Conservation (phyloP, 2,329 filamentous ascomycete species). For the Penicillium italicum region DNA sequence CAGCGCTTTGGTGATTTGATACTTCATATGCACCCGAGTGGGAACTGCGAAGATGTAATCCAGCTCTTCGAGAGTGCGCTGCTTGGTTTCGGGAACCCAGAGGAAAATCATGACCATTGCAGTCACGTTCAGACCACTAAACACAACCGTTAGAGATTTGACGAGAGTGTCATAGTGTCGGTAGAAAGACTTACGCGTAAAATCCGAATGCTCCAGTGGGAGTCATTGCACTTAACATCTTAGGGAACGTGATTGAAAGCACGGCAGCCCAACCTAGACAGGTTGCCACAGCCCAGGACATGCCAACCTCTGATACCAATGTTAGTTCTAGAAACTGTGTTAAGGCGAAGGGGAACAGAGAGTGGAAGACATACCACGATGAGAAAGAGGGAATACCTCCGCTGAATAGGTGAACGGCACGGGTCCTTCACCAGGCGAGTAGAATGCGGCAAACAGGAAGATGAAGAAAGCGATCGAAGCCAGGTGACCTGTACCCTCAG, state of each 20-base stretch:
- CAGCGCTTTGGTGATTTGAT: conserved; percentile 55
- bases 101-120: conserved; percentile 64
- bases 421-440: conserved; percentile 61
- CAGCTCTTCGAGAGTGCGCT: conserved; percentile 53
- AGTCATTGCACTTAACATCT: conserved; percentile 47
- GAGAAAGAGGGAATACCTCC: conserved; percentile 54
- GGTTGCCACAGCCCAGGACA: conserved; percentile 46
- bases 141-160: conserved; percentile 2
- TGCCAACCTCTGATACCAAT: conserved; percentile 43
- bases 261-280: conserved; percentile 50
- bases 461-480: conserved; percentile 59
- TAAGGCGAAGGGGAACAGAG: conserved; percentile 14
- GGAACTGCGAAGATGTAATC: conserved; percentile 60
- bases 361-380: conserved; percentile 42
- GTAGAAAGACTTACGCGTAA: conserved; percentile 44
- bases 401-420: conserved; percentile 54
- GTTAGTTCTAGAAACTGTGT: conserved; percentile 14
- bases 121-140: conserved; percentile 54
- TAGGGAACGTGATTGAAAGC: conserved; percentile 50
- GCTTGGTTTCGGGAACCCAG: conserved; percentile 56
- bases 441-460: conserved; percentile 63
- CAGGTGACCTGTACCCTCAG: conserved; percentile 45
- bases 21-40: conserved; percentile 54
- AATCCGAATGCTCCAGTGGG: conserved; percentile 58
- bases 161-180: neutral